Evolutionary conservation across 2,329 filamentous ascomycete species (phyloP).

Genomic region (Claviceps arundinis): DNA sequence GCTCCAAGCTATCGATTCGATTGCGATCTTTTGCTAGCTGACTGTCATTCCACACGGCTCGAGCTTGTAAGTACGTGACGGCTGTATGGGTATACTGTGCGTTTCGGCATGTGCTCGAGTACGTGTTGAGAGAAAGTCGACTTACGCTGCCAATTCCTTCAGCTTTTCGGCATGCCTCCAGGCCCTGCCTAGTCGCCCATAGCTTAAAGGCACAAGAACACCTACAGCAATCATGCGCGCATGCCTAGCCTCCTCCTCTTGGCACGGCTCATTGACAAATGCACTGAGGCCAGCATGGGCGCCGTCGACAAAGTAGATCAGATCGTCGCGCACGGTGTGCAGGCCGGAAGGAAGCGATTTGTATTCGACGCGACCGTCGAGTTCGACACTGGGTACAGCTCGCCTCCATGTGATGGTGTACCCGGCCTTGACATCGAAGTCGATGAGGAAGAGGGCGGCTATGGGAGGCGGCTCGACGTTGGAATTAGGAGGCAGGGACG

Average conservation of each 20-base stretch:
- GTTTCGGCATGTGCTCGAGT: neutral
- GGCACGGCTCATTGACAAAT: slow-evolving; percentile 73
- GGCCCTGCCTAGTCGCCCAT: slow-evolving; percentile 71
- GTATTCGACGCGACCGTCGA: slow-evolving; percentile 87
- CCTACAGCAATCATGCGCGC: slow-evolving; percentile 90
- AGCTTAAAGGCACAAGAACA: slow-evolving; percentile 71
- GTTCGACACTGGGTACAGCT: slow-evolving; percentile 51
- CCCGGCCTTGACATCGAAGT: slow-evolving; percentile 85
- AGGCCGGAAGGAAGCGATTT: slow-evolving; percentile 89
- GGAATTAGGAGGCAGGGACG: slow-evolving; percentile 15
- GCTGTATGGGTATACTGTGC: neutral
- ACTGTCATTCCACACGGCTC: slow-evolving; percentile 17
- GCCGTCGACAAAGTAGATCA: slow-evolving; percentile 79
- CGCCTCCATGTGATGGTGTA: slow-evolving; percentile 86
- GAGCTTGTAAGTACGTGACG: neutral
- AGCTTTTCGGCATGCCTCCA: slow-evolving; percentile 77
- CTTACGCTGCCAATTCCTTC: slow-evolving; percentile 59
- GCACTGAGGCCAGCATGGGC: slow-evolving; percentile 79
- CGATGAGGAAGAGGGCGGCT: slow-evolving; percentile 74
- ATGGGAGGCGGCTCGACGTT: slow-evolving; percentile 27
- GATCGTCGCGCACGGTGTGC: slow-evolving; percentile 75
- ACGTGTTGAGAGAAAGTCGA: slow-evolving; percentile 2
- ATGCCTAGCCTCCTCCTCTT: slow-evolving; percentile 64
- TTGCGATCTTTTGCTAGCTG: slow-evolving; percentile 52
- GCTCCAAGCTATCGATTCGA: slow-evolving; percentile 51